These are phyloP conservation scores for Aciculoconidium aculeatum DNA, from an alignment of 805 yeast species.

Conservation along the genomic window DNA sequence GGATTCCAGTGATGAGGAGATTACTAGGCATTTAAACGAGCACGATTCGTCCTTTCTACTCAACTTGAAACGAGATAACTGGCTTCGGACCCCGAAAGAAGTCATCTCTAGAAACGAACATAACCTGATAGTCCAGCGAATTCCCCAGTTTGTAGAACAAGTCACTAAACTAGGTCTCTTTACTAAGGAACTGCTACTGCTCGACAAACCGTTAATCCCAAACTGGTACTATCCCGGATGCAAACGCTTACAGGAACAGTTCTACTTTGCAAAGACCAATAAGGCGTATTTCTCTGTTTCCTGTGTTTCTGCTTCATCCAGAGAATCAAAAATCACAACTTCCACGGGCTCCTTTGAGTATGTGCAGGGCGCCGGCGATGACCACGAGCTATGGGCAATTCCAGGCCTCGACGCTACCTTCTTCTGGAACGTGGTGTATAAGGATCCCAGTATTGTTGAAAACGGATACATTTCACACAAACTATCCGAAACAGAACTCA, in stretches of 20 bases:
- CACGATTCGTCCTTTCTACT: conserved; percentile 4
- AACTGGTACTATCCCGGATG: conserved; percentile 64
- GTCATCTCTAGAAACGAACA: conserved; percentile 56
- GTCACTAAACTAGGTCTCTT: conserved; percentile 38
- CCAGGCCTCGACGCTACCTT: conserved; percentile 41
- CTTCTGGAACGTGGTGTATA: conserved; percentile 45
- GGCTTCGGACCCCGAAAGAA: conserved; percentile 45
- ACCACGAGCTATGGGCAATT: conserved; percentile 76
- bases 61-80: conserved; percentile 16
- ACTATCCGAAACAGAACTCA: conserved; percentile 20
- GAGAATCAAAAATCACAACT: not conserved
- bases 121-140: conserved; percentile 38
- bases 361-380: conserved; percentile 94
- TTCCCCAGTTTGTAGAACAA: conserved; percentile 45
- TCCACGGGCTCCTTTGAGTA: conserved; percentile 36
- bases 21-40: conserved; percentile 1
- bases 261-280: conserved; percentile 3
- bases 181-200: conserved; percentile 21
- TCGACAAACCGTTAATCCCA: conserved; percentile 48
- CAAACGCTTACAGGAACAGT: conserved; percentile 2
- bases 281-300: conserved; percentile 3
- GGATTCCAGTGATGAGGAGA: conserved; percentile 7
- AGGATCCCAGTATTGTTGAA: conserved; percentile 14
- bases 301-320: conserved; percentile 5
- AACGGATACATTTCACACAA: conserved; percentile 17